phyloP scores from a whole-genome alignment of 306 rosid species.

The Rosa lucieae region DNA sequence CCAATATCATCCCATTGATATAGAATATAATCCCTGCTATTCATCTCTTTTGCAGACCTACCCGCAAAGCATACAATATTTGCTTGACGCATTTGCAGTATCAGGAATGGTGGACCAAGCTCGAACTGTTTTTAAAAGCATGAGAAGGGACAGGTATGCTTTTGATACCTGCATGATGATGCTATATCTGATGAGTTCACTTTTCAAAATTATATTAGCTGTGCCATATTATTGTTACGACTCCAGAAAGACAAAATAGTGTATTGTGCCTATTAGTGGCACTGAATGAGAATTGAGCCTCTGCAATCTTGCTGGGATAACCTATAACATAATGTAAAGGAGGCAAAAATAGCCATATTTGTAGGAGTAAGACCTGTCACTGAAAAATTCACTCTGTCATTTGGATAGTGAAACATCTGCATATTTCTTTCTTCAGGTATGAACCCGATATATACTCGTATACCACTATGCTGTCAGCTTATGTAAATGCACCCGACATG shows the following conservation, averaged over 20 bases:
- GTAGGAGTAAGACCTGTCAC: not conserved
- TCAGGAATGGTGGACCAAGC: constrained; percentile 99
- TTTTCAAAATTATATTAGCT: not conserved
- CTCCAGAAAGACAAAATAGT: not conserved
- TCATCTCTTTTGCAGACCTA: constrained; percentile 60
- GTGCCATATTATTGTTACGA: not conserved
- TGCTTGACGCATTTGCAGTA: constrained; percentile 88
- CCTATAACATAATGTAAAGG: not conserved
- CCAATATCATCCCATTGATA: constrained; percentile 3
- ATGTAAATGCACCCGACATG: constrained; percentile 84
- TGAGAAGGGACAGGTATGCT: constrained; percentile 89
- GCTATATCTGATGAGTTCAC: constrained; percentile 8
- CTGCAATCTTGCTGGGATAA: not conserved
- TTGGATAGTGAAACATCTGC: not conserved
- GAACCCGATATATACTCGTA: constrained; percentile 82
- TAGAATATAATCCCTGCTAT: not conserved
- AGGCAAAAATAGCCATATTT: not conserved
- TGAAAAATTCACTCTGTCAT: not conserved
- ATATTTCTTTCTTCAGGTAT: constrained; percentile 47
- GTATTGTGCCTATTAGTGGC: constrained; percentile 6
- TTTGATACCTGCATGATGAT: constrained; percentile 14
- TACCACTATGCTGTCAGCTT: constrained; percentile 89
- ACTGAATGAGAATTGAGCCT: not conserved
- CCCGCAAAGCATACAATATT: constrained; percentile 89
- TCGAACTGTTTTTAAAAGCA: constrained; percentile 76